These are phyloP conservation scores for Hylodesmum podocarpum DNA, from an alignment of 306 rosid species.

Conservation along the genomic window DNA sequence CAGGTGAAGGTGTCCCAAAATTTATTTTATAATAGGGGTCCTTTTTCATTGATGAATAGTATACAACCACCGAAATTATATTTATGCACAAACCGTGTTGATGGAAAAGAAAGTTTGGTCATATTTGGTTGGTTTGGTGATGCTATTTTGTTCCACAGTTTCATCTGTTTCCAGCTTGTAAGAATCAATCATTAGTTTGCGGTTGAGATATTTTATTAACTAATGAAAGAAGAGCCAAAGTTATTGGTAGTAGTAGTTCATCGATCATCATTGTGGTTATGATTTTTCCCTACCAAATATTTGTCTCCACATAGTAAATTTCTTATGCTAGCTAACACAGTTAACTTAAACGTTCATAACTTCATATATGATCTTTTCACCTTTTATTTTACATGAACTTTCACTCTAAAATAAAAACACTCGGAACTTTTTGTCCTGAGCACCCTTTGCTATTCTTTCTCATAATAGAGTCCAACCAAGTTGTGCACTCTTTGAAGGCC, in stretches of 20 bases:
- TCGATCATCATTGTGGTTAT: slow-evolving; percentile 30
- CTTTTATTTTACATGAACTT: not conserved
- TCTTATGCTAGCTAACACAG: not conserved
- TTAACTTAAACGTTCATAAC: not conserved
- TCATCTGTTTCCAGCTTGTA: slow-evolving; percentile 39
- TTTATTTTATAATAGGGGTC: slow-evolving; percentile 31
- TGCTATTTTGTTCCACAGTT: slow-evolving; percentile 20
- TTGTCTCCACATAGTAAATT: slow-evolving; percentile 19
- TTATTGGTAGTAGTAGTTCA: slow-evolving; percentile 34
- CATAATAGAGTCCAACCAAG: slow-evolving; percentile 18
- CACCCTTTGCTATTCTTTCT: not conserved
- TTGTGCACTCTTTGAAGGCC: slow-evolving; percentile 18
- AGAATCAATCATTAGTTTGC: slow-evolving; percentile 37
- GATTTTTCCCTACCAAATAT: slow-evolving; percentile 30
- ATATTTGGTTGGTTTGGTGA: slow-evolving; percentile 51
- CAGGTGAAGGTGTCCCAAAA: slow-evolving; percentile 23
- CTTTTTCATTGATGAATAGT: slow-evolving; percentile 31
- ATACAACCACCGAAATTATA: slow-evolving; percentile 38
- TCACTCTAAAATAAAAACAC: not conserved
- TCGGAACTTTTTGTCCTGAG: not conserved
- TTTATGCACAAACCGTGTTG: slow-evolving; percentile 28
- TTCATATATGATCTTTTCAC: not conserved
- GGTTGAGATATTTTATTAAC: slow-evolving; percentile 28
- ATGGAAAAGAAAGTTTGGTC: slow-evolving; percentile 45
- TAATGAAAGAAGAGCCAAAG: slow-evolving; percentile 22